A percentile compares a stretch with the other conserved stretches of the same genome.
phyloP scores from a whole-genome alignment of 148 eudicot genomes.

The Talinum fruticosum region DNA sequence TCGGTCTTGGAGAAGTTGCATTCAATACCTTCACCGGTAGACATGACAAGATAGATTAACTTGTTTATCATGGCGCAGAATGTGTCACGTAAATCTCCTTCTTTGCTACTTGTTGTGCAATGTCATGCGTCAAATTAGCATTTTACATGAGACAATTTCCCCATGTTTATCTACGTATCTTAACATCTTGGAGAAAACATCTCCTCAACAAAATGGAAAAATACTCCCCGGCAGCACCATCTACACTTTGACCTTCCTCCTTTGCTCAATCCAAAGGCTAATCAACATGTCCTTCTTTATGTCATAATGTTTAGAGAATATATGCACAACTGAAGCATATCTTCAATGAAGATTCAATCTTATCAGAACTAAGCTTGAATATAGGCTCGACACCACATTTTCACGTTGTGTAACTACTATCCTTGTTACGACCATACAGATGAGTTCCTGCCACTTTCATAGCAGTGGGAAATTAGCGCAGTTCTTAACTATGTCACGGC shows the following conservation, averaged over 20 bases:
- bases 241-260: constrained; percentile 6
- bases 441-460: constrained; percentile 26
- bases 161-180: no score
- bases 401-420: constrained; percentile 9
- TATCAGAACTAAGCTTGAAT: no score
- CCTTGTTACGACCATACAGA: constrained; percentile 17
- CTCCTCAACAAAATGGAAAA: constrained; percentile 1
- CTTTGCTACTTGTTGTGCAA: no score
- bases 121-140: no score
- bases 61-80: no score
- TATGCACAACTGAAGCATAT: constrained; percentile 11
- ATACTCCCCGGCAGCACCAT: constrained; percentile 17
- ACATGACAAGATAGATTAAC: no score
- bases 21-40: no score
- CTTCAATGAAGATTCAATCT: constrained; percentile 1
- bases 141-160: no score
- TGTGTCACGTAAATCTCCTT: no score
- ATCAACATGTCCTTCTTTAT: constrained; percentile 2
- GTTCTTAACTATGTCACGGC: constrained; percentile 24
- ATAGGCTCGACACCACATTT: constrained; percentile 11
- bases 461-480: constrained; percentile 21
- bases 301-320: no score
- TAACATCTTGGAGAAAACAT: no score
- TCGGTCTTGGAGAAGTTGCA: no score
- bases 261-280: constrained; percentile 18